Base-by-base conservation (phyloP, 163 green algal genomes). In the Chlamydomonas reinhardtii region DNA sequence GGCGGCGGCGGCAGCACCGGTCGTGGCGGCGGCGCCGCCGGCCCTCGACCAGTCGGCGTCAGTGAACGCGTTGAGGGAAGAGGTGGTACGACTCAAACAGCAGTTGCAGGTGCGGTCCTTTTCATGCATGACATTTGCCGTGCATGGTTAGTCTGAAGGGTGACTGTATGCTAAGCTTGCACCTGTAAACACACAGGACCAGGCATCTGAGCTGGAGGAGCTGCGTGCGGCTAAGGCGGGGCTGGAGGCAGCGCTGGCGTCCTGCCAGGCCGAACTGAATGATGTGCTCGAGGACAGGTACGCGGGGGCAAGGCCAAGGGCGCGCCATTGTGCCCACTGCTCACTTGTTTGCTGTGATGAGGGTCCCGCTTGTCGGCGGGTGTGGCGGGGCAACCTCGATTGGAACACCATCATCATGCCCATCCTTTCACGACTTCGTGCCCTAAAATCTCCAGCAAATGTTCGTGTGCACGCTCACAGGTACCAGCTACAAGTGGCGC, bases 401-500 rank as follows among this genome's bases (percentile, higher is more conserved):
- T n/a, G n/a, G n/a, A n/a, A n/a, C n/a, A n/a, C n/a, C n/a, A n/a
- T n/a, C n/a, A n/a, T n/a, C n/a, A n/a, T 48, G 39, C 5, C 39
- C 39, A 48, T 48, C 39, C n/a, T 48, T 48, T 5, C 39, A 8
- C 39, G 39, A 8, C 39, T 5, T 8, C 5, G 39, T 48, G 39
- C 39, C 8, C 8, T 8, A 48, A 48, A 48, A 5, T 8, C 39
- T 8, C 39, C 39, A 64, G 62, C 74, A 4, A 11, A 34, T 20
- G 19, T 8, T 35, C 29, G 20, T 17, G 54, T 56, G 29, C 19
- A 48, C 37, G 2, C 32, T 17, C 34, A 0, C 81, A 87, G 81
- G 59, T 87, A 87, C 70, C 81, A 87, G 71, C 70, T 87, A 59
- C 81, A 87, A 31, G 81, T 87, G 29, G 81, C 81, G 12, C 71